Percentiles rank a stretch among this genome's conserved stretches.
Conservation (phyloP, 306 rosid species). For the Vigna hirtella region DNA sequence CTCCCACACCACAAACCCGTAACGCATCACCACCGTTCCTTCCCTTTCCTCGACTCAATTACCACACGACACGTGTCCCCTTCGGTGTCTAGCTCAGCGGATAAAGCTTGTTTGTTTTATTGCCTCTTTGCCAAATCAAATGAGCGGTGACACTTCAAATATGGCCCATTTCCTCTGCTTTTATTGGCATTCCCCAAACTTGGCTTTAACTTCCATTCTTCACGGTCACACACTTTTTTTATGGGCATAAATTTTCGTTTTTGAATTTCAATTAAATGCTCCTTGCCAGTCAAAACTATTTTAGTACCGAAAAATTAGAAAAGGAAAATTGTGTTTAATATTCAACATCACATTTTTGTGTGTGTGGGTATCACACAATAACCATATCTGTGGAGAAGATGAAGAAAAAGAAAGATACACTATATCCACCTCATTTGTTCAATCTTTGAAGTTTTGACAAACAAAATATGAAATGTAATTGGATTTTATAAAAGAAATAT, state of each 20-base stretch:
- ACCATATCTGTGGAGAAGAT: too few relatives aligned
- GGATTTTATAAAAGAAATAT: too few relatives aligned
- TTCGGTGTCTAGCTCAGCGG: conserved; percentile 21
- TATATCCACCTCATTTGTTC: too few relatives aligned
- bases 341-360: background rate
- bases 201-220: background rate
- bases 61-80: conserved; percentile 52
- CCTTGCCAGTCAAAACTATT: background rate
- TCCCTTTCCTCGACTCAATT: conserved; percentile 12
- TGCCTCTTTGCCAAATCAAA: conserved; percentile 21
- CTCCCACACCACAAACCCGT: conserved; percentile 2
- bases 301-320: background rate
- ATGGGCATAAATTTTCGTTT: conserved; percentile 18
- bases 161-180: background rate
- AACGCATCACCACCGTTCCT: conserved; percentile 36
- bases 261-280: background rate
- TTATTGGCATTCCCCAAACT: background rate
- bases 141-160: conserved; percentile 17
- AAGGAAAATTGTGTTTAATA: background rate
- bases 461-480: too few relatives aligned
- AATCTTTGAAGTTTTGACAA: too few relatives aligned
- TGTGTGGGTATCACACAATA: background rate
- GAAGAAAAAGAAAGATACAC: too few relatives aligned
- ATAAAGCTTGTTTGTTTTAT: conserved; percentile 37
- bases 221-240: background rate